Percentiles rank a stretch among this genome's conserved stretches.
phyloP scores from a whole-genome alignment of 345 rosid genomes.

The Euclidium syriacum region DNA sequence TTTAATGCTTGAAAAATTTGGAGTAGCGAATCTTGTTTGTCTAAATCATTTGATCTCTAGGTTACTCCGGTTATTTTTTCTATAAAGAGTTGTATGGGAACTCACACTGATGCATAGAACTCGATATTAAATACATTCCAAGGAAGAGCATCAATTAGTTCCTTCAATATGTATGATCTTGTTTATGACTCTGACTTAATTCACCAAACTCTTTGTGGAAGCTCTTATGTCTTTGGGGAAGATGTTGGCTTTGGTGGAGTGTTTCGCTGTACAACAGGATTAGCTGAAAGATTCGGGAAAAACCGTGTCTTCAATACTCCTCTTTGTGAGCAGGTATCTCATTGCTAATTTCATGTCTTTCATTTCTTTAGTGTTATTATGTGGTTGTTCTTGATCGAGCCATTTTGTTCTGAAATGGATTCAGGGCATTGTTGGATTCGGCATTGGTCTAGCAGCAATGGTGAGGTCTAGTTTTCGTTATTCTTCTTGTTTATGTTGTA shows the following conservation, averaged over 20 bases:
- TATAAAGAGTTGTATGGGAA: neutral
- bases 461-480: slow-evolving; percentile 33
- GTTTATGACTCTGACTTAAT: slow-evolving; percentile 2
- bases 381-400: neutral
- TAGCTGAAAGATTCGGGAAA: slow-evolving; percentile 76
- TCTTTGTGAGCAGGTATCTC: slow-evolving; percentile 78
- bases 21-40: neutral
- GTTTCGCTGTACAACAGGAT: slow-evolving; percentile 84
- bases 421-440: slow-evolving; percentile 96
- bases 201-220: slow-evolving; percentile 21
- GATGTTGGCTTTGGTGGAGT: slow-evolving; percentile 95
- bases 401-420: neutral
- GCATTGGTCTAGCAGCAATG: slow-evolving; percentile 92
- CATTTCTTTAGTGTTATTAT: neutral
- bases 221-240: slow-evolving; percentile 85
- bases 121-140: neutral
- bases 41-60: neutral
- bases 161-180: neutral
- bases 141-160: neutral
- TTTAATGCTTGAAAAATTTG: neutral
- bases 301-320: slow-evolving; percentile 85
- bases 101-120: neutral
- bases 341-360: neutral
- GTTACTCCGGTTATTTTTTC: too few species aligned
- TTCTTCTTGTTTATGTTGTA: neutral